Conservation (phyloP, 1,284 basidiomycete species). For the Trichosporon ovoides region DNA sequence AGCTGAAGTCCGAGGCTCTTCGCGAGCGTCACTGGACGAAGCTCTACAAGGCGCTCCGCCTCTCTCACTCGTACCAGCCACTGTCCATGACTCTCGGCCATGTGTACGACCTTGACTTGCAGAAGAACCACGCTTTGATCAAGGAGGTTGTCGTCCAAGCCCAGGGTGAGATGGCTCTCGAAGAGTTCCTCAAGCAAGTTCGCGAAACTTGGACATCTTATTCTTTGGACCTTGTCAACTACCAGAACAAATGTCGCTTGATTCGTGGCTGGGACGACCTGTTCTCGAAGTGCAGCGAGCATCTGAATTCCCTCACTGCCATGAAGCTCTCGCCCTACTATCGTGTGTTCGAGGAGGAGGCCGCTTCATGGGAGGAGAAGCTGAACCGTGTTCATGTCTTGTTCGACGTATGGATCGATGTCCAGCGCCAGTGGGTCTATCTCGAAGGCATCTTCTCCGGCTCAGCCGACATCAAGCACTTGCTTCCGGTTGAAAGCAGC, state of each 20-base stretch:
- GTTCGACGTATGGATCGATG: constrained; percentile 99
- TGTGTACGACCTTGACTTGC: constrained; percentile 95
- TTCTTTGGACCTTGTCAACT: constrained; percentile 92
- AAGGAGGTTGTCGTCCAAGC: constrained; percentile 95
- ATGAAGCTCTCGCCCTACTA: constrained; percentile 98
- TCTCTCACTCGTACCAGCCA: constrained; percentile 62
- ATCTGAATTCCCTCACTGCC: constrained; percentile 87
- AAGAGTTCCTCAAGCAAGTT: constrained; percentile 90
- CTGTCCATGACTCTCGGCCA: constrained; percentile 86
- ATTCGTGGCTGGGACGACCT: constrained; percentile 98
- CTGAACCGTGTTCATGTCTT: constrained; percentile 90
- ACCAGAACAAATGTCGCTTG: constrained; percentile 96
- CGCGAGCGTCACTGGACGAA: constrained; percentile 99
- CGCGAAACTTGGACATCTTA: constrained; percentile 97
- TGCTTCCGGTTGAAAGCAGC: constrained; percentile 92
- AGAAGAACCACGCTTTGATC: constrained; percentile 82
- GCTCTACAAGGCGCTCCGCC: constrained; percentile 82
- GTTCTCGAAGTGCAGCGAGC: constrained; percentile 93
- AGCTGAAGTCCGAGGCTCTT: constrained; percentile 94
- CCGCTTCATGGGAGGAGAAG: constrained; percentile 88
- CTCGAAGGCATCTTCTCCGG: constrained; percentile 98
- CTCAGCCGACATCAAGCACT: constrained; percentile 95
- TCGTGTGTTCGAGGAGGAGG: constrained; percentile 94
- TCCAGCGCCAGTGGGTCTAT: constrained; percentile 99
- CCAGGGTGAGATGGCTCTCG: constrained; percentile 96